phyloP scores from a whole-genome alignment of 306 rosid genomes.

The Dalbergia cochinchinensis region DNA sequence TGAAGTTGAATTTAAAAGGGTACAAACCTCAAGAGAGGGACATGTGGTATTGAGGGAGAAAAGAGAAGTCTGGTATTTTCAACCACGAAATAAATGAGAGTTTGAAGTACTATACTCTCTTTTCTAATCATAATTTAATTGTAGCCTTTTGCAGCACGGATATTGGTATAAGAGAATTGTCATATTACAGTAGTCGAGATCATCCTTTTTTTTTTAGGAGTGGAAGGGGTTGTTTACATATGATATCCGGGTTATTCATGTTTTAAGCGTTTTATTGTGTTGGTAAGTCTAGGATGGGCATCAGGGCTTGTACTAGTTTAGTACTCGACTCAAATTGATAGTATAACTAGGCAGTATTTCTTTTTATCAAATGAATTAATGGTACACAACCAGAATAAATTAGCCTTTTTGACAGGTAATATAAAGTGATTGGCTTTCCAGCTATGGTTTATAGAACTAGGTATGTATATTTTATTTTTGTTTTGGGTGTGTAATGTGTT shows the following conservation, averaged over 20 bases:
- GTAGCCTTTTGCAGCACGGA: slow-evolving; percentile 5
- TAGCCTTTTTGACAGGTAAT: neutral
- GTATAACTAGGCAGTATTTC: neutral
- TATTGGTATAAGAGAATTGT: neutral
- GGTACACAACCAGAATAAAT: neutral
- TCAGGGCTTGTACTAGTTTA: neutral
- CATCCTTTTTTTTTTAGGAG: too few relatives aligned
- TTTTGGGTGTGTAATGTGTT: too few relatives aligned
- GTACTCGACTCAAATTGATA: neutral
- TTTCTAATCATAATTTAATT: neutral
- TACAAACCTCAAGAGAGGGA: neutral
- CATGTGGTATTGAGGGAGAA: neutral
- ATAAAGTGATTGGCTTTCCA: neutral
- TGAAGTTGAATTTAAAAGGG: slow-evolving; percentile 2
- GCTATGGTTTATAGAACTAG: too few relatives aligned
- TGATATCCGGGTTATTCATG: neutral
- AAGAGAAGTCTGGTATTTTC: neutral
- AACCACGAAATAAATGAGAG: slow-evolving; percentile 2
- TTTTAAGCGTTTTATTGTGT: neutral
- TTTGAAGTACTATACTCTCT: neutral
- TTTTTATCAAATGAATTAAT: neutral
- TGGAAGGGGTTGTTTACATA: too few relatives aligned
- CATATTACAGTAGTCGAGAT: neutral
- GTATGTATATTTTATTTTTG: too few relatives aligned
- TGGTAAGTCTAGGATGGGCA: neutral